phyloP scores from a whole-genome alignment of 176 grass and related monocot genomes.

The Rhynchospora pubera region DNA sequence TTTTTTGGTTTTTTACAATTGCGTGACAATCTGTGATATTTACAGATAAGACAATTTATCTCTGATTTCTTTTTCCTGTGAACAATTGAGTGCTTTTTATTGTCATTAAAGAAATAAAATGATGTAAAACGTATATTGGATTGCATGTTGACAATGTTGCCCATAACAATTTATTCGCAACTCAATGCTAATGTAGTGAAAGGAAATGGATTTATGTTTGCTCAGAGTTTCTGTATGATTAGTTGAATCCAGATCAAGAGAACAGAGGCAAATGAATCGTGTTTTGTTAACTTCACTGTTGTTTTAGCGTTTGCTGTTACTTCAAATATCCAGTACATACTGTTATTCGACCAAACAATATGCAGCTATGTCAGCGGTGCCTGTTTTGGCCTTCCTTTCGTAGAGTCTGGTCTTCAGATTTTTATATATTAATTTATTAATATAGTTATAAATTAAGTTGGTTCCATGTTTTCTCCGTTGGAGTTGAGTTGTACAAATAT shows the following conservation, averaged over 20 bases:
- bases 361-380: not conserved
- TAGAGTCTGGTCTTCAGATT: not conserved
- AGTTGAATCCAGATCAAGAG: not conserved
- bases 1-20: not conserved
- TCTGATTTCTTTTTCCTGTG: not conserved
- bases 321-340: not conserved
- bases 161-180: not conserved
- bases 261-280: not conserved
- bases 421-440: not conserved
- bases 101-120: not conserved
- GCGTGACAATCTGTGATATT: slow-evolving; percentile 1
- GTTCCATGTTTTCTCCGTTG: not conserved
- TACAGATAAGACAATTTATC: not conserved
- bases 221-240: not conserved
- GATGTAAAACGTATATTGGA: not conserved
- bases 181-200: not conserved
- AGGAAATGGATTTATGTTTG: not conserved
- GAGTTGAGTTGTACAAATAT: not conserved
- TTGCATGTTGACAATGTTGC: not conserved
- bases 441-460: not conserved
- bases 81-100: not conserved
- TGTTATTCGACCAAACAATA: not conserved
- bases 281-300: not conserved
- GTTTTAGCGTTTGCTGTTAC: not conserved
- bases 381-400: not conserved